These are phyloP conservation scores for Picochlorum sp. DNA, from an alignment of 139 green algal genomes.

Conservation along the genomic window DNA sequence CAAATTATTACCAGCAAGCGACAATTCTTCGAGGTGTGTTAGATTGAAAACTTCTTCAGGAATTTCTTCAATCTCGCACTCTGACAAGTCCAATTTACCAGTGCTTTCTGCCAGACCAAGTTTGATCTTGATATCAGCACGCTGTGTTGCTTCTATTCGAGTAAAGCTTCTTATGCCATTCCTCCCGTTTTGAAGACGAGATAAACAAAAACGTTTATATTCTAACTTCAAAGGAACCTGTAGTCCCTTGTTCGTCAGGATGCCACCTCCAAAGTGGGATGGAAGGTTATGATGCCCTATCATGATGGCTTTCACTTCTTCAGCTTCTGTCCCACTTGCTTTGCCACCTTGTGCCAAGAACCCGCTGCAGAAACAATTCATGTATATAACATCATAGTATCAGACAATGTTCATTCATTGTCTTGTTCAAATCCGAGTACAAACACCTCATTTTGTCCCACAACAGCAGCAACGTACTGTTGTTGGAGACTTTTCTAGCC, in stretches of 20 bases:
- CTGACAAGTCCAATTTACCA: conserved; percentile 57
- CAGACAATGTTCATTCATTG: too few species aligned
- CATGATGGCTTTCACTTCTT: background rate
- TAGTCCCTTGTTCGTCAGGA: too few species aligned
- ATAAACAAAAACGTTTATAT: background rate
- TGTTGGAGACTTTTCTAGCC: too few species aligned
- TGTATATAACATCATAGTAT: too few species aligned
- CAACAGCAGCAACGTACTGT: too few species aligned
- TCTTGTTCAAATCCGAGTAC: too few species aligned
- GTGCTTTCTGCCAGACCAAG: conserved; percentile 26
- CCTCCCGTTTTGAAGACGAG: background rate
- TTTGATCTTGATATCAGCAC: conserved; percentile 10
- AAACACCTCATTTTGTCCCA: too few species aligned
- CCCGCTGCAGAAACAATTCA: too few species aligned
- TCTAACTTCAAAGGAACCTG: too few species aligned
- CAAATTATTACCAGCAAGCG: conserved; percentile 50
- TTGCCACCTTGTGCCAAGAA: too few species aligned
- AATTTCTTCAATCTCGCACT: conserved; percentile 36
- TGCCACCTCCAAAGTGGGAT: too few species aligned
- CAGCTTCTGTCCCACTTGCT: background rate
- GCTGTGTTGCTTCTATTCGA: background rate
- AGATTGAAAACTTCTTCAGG: conserved; percentile 37
- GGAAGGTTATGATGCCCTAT: too few species aligned
- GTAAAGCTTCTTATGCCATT: background rate
- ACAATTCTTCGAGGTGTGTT: conserved; percentile 43